Evolutionary conservation across 768 basidiomycete species (phyloP).

Genomic region (Krasilnikovozyma curviuscula): DNA sequence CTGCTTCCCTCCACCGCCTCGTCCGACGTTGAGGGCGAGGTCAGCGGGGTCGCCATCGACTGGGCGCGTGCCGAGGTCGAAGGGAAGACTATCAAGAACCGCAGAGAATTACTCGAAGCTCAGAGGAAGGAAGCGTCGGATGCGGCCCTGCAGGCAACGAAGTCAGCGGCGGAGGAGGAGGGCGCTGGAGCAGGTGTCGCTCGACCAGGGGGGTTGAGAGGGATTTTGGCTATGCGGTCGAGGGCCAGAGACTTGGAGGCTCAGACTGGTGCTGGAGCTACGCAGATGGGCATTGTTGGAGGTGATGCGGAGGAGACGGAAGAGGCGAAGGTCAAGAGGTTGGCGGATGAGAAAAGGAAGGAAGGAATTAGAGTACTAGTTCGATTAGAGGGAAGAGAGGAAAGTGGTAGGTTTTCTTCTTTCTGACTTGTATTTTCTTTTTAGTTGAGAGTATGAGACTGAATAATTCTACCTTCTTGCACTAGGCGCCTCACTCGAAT

Average conservation of each 20-base stretch:
- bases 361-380: constrained; percentile 62
- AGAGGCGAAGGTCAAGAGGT: constrained; percentile 12
- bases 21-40: no score
- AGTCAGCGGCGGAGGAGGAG: background rate
- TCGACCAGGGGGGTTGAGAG: no score
- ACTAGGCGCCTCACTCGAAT: no score
- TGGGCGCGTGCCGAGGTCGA: constrained; percentile 35
- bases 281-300: background rate
- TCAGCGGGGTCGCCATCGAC: constrained; percentile 59
- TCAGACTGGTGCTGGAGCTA: no score
- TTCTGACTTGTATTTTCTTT: background rate
- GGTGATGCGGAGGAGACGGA: constrained; percentile 30
- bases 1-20: no score
- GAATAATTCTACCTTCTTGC: no score
- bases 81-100: background rate
- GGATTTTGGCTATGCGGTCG: constrained; percentile 8
- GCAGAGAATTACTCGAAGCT: constrained; percentile 15
- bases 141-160: no score
- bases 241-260: constrained; percentile 11
- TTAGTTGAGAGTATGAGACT: constrained; percentile 31
- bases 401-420: constrained; percentile 37
- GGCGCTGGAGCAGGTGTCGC: no score
- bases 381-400: constrained; percentile 60
- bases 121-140: constrained; percentile 18
- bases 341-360: constrained; percentile 14